Evolutionary conservation across 2,329 filamentous ascomycete species (phyloP), one percentile per base, ranked within the genome.

Genomic region (Fusarium luffae): DNA sequence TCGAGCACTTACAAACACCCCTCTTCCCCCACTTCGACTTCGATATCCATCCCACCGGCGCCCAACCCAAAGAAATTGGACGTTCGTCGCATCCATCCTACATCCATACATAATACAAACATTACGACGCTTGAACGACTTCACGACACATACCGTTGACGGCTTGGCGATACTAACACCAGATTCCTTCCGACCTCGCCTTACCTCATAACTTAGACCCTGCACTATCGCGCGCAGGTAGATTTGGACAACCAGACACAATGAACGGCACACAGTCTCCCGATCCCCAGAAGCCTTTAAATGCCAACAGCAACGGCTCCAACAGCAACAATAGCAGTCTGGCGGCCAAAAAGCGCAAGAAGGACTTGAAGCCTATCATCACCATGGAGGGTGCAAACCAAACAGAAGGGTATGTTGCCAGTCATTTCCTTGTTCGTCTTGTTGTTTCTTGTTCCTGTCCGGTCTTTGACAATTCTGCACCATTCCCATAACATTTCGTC

Each of bases 361-460:
- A 93, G 85, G 89, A 90, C 56, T 82, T 92, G 72, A 92, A 92
- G 82, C 91, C 91, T 75, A 93, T 93, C 77, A 91, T 93, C 80
- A 93, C 90, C 42, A 91, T 86, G 63, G 90, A 92, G 75, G 84
- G 81, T 82, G 79, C 79, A 49, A 59, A 54, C 13, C 70, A 74
- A 37, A 34, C 62, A n/a, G 51, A 65, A 51, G 81, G 77, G 81
- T 83, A 78, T 61, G 81, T 83, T 18, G n/a, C 34, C 52, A 30
- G n/a, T 54, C 19, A 23, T 54, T 21, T 49, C 32, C 27, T 63
- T 63, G 43, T 25, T 54, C 46, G 19, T 40, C 42, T 49, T 62
- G 48, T 27, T 52, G 32, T n/a, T 41, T 19, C 5, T 16, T 25
- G 32, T 51, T 51, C 25, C 12, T 51, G 32, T 27, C 19, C 23